phyloP scores from a whole-genome alignment of 352 stramenopile genomes.

The Phytophthora macrochlamydospora region DNA sequence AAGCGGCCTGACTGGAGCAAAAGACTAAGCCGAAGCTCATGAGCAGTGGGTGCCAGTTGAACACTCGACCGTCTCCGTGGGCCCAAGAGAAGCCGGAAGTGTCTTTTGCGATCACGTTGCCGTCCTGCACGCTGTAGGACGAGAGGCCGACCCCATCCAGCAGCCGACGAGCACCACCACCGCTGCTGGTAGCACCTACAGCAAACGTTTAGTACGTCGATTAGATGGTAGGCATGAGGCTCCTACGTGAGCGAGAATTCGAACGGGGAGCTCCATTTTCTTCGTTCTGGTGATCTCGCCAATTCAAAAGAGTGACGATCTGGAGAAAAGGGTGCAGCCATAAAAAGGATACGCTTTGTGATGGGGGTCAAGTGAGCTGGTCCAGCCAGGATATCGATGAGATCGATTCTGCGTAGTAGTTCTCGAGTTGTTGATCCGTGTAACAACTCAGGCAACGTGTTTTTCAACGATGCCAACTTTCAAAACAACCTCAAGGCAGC shows the following conservation, averaged over 20 bases:
- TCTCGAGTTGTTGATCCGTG: too few species aligned
- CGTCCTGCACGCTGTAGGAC: slow-evolving; percentile 50
- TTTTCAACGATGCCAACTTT: too few species aligned
- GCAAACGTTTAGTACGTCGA: not conserved
- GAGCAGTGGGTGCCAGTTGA: slow-evolving; percentile 89
- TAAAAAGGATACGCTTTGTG: too few species aligned
- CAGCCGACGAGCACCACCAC: slow-evolving; percentile 69
- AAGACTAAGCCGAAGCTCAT: slow-evolving; percentile 88
- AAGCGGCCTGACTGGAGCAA: slow-evolving; percentile 68
- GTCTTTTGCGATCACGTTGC: slow-evolving; percentile 44
- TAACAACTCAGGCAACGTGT: too few species aligned
- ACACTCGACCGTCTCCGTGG: slow-evolving; percentile 64
- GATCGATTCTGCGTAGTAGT: too few species aligned
- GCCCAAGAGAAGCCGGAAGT: slow-evolving; percentile 78
- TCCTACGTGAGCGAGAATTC: slow-evolving; percentile 34
- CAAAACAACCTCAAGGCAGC: too few species aligned
- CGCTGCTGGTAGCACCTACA: slow-evolving; percentile 56
- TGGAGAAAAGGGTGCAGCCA: too few species aligned
- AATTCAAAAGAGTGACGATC: slow-evolving; percentile 1
- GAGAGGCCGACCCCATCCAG: slow-evolving; percentile 81
- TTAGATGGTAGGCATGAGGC: not conserved
- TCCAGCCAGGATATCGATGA: too few species aligned
- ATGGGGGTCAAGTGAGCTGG: too few species aligned
- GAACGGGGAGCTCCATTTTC: slow-evolving; percentile 25
- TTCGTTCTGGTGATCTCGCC: slow-evolving; percentile 29